Percentiles rank a stretch among this genome's conserved stretches.
phyloP scores from a whole-genome alignment of 805 yeast genomes.

The Kuraishia borneana region DNA sequence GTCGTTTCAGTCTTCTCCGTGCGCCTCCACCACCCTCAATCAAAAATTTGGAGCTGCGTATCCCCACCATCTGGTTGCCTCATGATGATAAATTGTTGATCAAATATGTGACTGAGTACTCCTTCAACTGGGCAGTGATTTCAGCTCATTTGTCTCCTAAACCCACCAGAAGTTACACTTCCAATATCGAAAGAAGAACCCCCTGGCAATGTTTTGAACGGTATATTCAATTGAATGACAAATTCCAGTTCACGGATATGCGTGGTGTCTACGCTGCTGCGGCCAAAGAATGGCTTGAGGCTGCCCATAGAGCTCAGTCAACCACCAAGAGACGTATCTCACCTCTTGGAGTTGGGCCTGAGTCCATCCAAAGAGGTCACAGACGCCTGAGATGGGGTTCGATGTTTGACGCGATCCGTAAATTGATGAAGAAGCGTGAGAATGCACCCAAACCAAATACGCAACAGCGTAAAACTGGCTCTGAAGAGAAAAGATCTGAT shows the following conservation, averaged over 20 bases:
- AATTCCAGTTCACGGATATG: constrained; percentile 78
- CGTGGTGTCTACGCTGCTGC: constrained; percentile 74
- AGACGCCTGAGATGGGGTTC: constrained; percentile 89
- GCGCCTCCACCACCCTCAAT: constrained; percentile 91
- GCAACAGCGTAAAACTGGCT: constrained; percentile 22
- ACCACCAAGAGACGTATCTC: constrained; percentile 81
- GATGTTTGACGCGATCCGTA: constrained; percentile 91
- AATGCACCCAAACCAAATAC: constrained; percentile 51
- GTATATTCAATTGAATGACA: constrained; percentile 84
- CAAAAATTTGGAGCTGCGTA: constrained; percentile 67
- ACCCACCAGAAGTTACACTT: constrained; percentile 59
- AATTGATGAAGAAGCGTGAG: constrained; percentile 83
- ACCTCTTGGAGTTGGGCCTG: constrained; percentile 89
- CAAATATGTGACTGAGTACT: constrained; percentile 72
- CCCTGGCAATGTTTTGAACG: constrained; percentile 99
- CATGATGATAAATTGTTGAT: constrained; percentile 80
- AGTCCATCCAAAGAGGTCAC: constrained; percentile 90
- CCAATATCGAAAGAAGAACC: constrained; percentile 89
- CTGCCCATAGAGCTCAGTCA: constrained; percentile 80
- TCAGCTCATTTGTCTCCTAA: constrained; percentile 66
- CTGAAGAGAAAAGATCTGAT: constrained; percentile 31
- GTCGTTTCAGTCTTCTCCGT: constrained; percentile 52
- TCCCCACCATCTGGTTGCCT: constrained; percentile 95
- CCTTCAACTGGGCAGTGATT: constrained; percentile 89
- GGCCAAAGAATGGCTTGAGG: constrained; percentile 88